Evolutionary conservation across 805 yeast species (phyloP).

Genomic region (Teunomyces stri): DNA sequence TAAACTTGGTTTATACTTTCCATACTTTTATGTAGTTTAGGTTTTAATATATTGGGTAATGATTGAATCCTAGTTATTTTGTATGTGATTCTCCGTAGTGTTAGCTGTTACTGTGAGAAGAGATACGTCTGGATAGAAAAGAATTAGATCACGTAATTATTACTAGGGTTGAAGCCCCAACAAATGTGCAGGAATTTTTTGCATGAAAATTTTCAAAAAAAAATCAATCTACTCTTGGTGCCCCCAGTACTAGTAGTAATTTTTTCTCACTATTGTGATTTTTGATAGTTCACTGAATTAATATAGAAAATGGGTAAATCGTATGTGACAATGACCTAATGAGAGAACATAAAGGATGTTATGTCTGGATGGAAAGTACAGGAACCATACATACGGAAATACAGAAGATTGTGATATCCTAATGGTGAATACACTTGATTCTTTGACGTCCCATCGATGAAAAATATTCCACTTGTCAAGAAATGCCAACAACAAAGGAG

Average conservation of each 20-base stretch:
- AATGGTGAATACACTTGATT: too few relatives aligned
- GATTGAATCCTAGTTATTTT: not conserved
- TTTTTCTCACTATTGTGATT: conserved; percentile 4
- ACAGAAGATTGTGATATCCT: too few relatives aligned
- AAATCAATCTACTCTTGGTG: conserved; percentile 1
- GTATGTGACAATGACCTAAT: conserved; percentile 22
- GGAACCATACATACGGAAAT: not conserved
- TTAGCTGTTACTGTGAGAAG: too few relatives aligned
- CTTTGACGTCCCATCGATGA: too few relatives aligned
- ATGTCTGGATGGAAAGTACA: not conserved
- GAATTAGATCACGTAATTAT: not conserved
- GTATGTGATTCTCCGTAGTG: not conserved
- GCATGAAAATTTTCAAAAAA: conserved; percentile 10
- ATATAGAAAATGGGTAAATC: conserved; percentile 36
- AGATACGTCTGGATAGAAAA: too few relatives aligned
- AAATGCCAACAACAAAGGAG: too few relatives aligned
- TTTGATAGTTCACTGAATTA: conserved; percentile 15
- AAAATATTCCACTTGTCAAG: too few relatives aligned
- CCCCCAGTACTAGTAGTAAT: conserved; percentile 3
- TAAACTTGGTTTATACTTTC: conserved; percentile 11
- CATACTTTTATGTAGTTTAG: conserved; percentile 12
- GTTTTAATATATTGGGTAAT: conserved; percentile 5
- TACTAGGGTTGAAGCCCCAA: conserved; percentile 8
- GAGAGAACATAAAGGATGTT: not conserved
- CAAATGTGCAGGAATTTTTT: not conserved